Conservation (phyloP, 1,284 basidiomycete genomes). For the Apiotrichum laibachii region DNA sequence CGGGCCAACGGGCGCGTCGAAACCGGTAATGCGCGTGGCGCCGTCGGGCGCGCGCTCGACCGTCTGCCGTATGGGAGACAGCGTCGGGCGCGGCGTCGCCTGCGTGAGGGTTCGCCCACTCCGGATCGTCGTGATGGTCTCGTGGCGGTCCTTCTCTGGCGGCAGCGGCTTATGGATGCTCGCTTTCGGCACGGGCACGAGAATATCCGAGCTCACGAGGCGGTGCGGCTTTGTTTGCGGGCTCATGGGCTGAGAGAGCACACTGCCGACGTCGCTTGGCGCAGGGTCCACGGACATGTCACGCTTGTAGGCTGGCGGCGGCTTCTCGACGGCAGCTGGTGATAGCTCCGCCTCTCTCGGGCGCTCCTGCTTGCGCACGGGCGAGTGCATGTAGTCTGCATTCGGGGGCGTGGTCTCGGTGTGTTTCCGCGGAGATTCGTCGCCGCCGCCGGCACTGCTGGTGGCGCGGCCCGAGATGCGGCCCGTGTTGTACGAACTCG, state of each 20-base stretch:
- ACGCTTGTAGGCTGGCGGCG: background rate
- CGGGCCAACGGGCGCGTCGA: slow-evolving; percentile 27
- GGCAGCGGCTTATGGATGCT: slow-evolving; percentile 2
- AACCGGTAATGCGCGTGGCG: slow-evolving; percentile 38
- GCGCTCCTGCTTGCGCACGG: background rate
- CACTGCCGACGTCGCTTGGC: background rate
- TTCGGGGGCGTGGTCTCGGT: slow-evolving; percentile 13
- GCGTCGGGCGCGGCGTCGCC: background rate
- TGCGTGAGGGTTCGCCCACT: background rate
- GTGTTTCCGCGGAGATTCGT: slow-evolving; percentile 23
- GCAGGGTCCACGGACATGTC: background rate
- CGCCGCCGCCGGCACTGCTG: slow-evolving; percentile 7
- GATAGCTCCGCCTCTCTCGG: background rate
- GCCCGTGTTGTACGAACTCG: slow-evolving; percentile 5
- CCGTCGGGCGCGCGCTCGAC: slow-evolving; percentile 29
- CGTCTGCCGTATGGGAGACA: slow-evolving; percentile 4
- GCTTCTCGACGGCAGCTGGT: background rate
- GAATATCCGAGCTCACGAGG: background rate
- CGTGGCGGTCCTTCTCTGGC: background rate
- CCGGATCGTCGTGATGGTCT: slow-evolving; percentile 8
- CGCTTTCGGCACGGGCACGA: background rate
- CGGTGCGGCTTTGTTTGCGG: background rate
- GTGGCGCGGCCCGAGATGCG: background rate
- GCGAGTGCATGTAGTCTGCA: background rate
- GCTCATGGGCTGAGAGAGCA: no score